Base-by-base conservation (phyloP, 139 green algal species). In the Chlamydomonas sphaeroides region DNA sequence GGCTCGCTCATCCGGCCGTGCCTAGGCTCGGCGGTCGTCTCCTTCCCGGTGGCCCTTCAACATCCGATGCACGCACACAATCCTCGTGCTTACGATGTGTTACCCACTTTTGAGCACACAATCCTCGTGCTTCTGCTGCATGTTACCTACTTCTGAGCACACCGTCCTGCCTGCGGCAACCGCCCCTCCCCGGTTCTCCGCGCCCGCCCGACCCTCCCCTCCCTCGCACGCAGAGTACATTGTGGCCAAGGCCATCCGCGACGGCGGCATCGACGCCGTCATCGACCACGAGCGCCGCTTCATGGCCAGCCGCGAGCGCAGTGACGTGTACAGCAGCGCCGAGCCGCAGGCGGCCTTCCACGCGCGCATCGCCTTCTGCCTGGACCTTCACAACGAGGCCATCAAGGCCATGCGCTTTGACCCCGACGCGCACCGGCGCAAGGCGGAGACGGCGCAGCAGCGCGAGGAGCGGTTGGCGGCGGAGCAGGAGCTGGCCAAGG, bases 361-460 rank as follows among this genome's bases (percentile, higher is more conserved):
- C 83, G 95, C 93, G 11, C 94, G 97, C 84, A 94, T 97, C 26
- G 93, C 95, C 18, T 99, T 99, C 91, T 99, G 97, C 93, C 88
- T 99, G 53, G 95, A 99, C 89, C 89, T 98, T 36, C 95, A 99
- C 88, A 99, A 99, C 84, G 97, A 99, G 91, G 96, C 93, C 17
- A 72, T 92, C 53, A 87, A 89, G 83, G 80, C 85, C 26, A 92
- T 91, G 89, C 79, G 87, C 65, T 92, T 89, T 57, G 87, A 92
- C 73, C 85, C 85, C n/a, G 85, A 88, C 51, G 78, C 67, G 28
- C 72, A 80, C 85, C 84, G 75, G 75, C 75, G 62, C 30, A 87
- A 92, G 33, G 70, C 92, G 33, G 93, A 97, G 74, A 92, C 66
- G 35, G 91, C 76, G 6, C 90, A 97, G 81, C 86, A 85, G 35